Evolutionary conservation across 441 rosid genomes (phyloP), one percentile per base, ranked within the genome.

Genomic region (Adansonia rubrostipa): DNA sequence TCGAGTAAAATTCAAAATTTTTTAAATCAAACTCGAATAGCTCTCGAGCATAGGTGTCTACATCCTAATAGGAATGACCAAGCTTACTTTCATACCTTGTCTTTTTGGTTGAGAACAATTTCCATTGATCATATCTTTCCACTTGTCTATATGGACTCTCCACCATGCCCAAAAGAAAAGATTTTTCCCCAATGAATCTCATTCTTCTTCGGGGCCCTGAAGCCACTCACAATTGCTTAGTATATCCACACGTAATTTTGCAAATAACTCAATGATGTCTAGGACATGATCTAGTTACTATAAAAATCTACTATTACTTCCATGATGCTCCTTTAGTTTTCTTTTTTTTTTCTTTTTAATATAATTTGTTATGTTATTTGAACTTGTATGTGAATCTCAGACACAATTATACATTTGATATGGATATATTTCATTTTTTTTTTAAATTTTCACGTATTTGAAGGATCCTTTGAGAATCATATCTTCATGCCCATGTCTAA

Each of bases 131-230:
- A 85, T 80, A 76, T 81, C 77, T 60, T 20, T 75, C 14, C 22
- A 77, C 77, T 85, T 83, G 84, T 79, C 79, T 80, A 72, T 82
- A 77, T 88, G 89, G 88, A 42, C 78, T 82, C 87, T 84, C 92
- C 90, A 86, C 89, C 87, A 83, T 71, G 79, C 82, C 57, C 50
- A 85, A 87, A 84, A 73, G 64, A 66, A 77, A 45, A 3, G 13
- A 7, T 60, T 33, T 67, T 73, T 62, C 9, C 40, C 15, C 51
- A 74, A 57, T 85, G 89, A 86, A 88, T 84, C 88, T 70, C 79
- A 88, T 87, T 86, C 89, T 83, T 24, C 48, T 10, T 11, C 74
- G 77, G 86, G 86, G 74, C 88, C 88, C 86, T 84, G 47, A 75
- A 51, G 56, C 84, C 92, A 87, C 80, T 74, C 67, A 61, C 17